These are phyloP conservation scores for Xylaria hypoxylon DNA, from an alignment of 2,329 filamentous ascomycete species.

Conservation along the genomic window DNA sequence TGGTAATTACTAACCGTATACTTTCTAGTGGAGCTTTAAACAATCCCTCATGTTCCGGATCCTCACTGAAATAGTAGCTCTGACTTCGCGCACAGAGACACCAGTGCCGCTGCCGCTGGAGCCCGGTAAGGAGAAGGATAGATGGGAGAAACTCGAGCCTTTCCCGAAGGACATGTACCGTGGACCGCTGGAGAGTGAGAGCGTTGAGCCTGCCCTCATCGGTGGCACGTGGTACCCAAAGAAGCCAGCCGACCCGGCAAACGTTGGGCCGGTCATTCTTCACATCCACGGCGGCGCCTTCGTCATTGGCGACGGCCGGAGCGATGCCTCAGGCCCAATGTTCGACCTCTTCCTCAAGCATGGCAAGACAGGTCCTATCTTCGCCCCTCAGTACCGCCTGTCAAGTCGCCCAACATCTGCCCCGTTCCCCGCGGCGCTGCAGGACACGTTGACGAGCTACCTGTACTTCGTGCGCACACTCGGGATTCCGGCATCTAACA, in stretches of 20 bases:
- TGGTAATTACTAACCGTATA: constrained; percentile 12
- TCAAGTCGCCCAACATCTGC: constrained; percentile 53
- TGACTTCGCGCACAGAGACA: constrained; percentile 30
- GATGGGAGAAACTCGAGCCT: constrained; percentile 39
- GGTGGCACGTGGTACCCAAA: constrained; percentile 50
- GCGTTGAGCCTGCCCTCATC: constrained; percentile 42
- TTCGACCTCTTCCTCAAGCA: constrained; percentile 51
- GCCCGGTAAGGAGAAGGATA: constrained; percentile 40
- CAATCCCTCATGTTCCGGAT: constrained; percentile 38
- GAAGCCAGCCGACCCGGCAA: constrained; percentile 27
- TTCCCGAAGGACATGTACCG: constrained; percentile 40
- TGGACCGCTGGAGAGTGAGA: constrained; percentile 40
- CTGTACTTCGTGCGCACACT: constrained; percentile 55
- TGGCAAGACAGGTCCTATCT: constrained; percentile 54
- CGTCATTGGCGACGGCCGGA: constrained; percentile 43
- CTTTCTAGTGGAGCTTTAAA: constrained; percentile 40
- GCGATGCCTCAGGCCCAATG: constrained; percentile 15
- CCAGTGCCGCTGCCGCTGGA: constrained; percentile 37
- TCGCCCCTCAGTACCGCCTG: constrained; percentile 62
- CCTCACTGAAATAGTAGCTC: constrained; percentile 18
- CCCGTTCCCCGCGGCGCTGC: constrained; percentile 62
- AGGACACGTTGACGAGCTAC: constrained; percentile 61
- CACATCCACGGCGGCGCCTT: constrained; percentile 49
- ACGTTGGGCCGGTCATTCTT: constrained; percentile 39
- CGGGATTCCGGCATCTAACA: constrained; percentile 54